phyloP scores from a whole-genome alignment of 345 rosid species.

The Aquilaria sinensis region DNA sequence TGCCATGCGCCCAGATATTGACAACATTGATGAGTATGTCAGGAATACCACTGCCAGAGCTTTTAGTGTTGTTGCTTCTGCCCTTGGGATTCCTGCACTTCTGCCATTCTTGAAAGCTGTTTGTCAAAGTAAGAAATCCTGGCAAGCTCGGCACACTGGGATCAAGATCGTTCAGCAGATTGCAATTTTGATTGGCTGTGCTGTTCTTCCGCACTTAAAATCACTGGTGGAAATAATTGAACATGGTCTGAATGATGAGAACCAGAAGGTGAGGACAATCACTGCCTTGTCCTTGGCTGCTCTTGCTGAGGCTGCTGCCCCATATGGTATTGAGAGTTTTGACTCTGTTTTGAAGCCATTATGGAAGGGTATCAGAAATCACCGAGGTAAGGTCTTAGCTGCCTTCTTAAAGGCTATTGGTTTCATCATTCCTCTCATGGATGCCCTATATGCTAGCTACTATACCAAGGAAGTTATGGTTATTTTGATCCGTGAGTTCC shows the following conservation, averaged over 20 bases:
- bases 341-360: slow-evolving; percentile 94
- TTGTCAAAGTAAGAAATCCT: slow-evolving; percentile 98
- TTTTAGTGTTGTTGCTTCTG: slow-evolving; percentile 99
- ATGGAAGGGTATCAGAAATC: slow-evolving; percentile 99
- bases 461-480: slow-evolving; percentile 97
- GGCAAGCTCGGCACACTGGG: slow-evolving; percentile 99
- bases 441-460: slow-evolving; percentile 91
- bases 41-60: slow-evolving; percentile 99
- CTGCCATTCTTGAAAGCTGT: slow-evolving; percentile 95
- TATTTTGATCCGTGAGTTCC: slow-evolving; percentile 95
- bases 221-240: slow-evolving; percentile 93
- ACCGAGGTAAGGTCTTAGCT: slow-evolving; percentile 98
- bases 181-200: slow-evolving; percentile 96
- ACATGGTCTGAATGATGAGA: slow-evolving; percentile 95
- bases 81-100: slow-evolving; percentile 93
- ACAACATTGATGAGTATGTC: slow-evolving; percentile 95
- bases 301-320: slow-evolving; percentile 99
- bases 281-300: slow-evolving; percentile 99
- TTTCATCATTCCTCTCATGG: slow-evolving; percentile 96
- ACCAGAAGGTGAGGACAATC: slow-evolving; percentile 95
- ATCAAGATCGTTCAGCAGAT: slow-evolving; percentile 99
- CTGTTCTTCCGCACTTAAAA: slow-evolving; percentile 90
- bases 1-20: slow-evolving; percentile 99
- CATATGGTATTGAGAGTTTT: slow-evolving; percentile 98
- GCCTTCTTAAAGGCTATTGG: slow-evolving; percentile 99